Conservation (phyloP, 768 basidiomycete genomes). For the Ramaria sp. region DNA sequence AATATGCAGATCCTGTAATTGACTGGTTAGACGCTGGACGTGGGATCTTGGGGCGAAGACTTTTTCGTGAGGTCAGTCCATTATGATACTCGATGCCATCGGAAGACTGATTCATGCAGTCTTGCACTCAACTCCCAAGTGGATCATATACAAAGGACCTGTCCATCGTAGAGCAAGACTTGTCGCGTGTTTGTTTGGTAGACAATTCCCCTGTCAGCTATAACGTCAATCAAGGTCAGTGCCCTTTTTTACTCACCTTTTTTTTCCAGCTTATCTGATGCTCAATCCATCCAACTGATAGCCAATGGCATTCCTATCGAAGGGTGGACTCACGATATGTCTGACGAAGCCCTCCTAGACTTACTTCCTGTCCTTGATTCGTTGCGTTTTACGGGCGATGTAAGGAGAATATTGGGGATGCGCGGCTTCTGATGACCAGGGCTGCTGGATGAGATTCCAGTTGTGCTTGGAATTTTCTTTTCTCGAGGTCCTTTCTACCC, state of each 20-base stretch:
- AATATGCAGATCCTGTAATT: constrained; percentile 99
- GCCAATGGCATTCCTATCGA: constrained; percentile 99
- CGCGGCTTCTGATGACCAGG: constrained; percentile 34
- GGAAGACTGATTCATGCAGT: constrained; percentile 32
- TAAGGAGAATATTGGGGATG: constrained; percentile 81
- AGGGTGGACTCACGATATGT: constrained; percentile 97
- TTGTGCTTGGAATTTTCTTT: not conserved
- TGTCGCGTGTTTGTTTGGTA: constrained; percentile 86
- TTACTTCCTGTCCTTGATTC: constrained; percentile 93
- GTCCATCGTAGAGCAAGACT: constrained; percentile 76
- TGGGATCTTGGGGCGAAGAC: constrained; percentile 76
- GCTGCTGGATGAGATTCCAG: not conserved
- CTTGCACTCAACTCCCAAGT: constrained; percentile 84
- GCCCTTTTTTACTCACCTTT: not conserved
- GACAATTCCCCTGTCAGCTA: constrained; percentile 96
- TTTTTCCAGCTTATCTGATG: not conserved
- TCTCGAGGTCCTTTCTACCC: not conserved
- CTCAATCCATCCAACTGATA: constrained; percentile 21
- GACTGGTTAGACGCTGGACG: constrained; percentile 97
- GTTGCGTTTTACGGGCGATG: constrained; percentile 90
- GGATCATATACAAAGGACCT: constrained; percentile 95
- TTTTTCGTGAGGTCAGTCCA: constrained; percentile 86
- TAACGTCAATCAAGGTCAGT: constrained; percentile 80
- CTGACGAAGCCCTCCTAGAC: constrained; percentile 93
- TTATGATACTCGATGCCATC: constrained; percentile 2